Evolutionary conservation across 73 alveolate genomes (phyloP), one percentile per base, ranked within the genome.

Genomic region (Paramecium sexaurelia): DNA sequence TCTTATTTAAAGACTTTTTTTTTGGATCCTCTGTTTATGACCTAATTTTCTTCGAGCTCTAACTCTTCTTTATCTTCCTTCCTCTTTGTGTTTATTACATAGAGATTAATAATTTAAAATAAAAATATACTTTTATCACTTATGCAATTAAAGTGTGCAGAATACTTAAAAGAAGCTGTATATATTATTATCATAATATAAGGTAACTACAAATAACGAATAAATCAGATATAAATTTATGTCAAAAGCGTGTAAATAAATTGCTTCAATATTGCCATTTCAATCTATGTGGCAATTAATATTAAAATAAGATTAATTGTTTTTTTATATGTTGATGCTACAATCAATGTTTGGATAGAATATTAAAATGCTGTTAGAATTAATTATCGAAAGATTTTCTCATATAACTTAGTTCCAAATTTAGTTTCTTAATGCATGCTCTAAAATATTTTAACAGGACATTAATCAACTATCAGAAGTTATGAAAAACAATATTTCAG

Each of bases 281-380:
- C 39, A 61, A 29, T 61, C 83, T 2, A 61, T 61, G 83, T 61
- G 83, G 83, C 83, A 26, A 13, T 8, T 61, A 11, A 41, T 61
- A 26, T 61, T 61, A 15, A 61, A 61, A 11, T 61, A 61, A 61
- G 83, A 61, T 26, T 29, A 61, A 13, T 32, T 61, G 43, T 61
- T 61, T 61, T 61, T 61, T 15, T 61, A 61, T 61, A 61, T 61
- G 83, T 61, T 61, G 83, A 61, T 61, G 83, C n/a, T 61, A 26
- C n/a, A 61, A 61, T 61, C 83, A 61, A 61, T 61, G 83, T 61
- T 61, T 61, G 83, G 83, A 61, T 32, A 61, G 83, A 61, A 61
- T 61, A 61, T 61, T 45, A 61, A 61, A 29, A 61, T 61, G 83
- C 83, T 61, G 11, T 61, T 61, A 61, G 83, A 61, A 11, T 32